Conservation (phyloP, 164 flowering plant genomes). For the Piper betle region DNA sequence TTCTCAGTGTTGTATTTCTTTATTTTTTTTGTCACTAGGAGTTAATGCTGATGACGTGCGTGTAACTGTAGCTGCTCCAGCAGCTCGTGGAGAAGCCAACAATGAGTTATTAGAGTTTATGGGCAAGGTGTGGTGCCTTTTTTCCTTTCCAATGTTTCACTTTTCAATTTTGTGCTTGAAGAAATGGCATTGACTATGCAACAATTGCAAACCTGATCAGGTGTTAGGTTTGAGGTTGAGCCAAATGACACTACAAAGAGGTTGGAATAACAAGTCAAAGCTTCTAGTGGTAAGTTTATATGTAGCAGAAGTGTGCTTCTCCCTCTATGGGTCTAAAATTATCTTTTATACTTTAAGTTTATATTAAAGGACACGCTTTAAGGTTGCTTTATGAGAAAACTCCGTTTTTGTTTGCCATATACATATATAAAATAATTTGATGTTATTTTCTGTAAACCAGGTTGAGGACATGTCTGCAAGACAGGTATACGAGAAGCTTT, state of each 20-base stretch:
- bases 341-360: neutral
- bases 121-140: conserved; percentile 52
- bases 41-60: conserved; percentile 98
- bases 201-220: conserved; percentile 17
- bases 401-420: neutral
- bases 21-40: conserved; percentile 28
- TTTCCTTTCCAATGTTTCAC: neutral
- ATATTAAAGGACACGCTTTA: neutral
- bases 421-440: neutral
- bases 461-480: conserved; percentile 93
- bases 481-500: conserved; percentile 85
- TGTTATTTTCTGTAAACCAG: conserved; percentile 22
- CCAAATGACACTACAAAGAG: conserved; percentile 99
- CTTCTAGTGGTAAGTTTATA: conserved; percentile 83
- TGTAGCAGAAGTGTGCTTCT: neutral
- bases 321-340: neutral
- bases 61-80: conserved; percentile 87
- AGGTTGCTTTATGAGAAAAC: too few relatives aligned
- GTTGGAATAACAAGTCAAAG: conserved; percentile 99
- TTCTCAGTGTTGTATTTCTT: too few relatives aligned
- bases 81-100: conserved; percentile 98
- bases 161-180: neutral
- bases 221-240: conserved; percentile 80
- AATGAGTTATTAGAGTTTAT: conserved; percentile 85
- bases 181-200: too few relatives aligned